Percentiles rank a stretch among this genome's conserved stretches.
phyloP scores from a whole-genome alignment of 1,284 basidiomycete species.

The Ustilago cynodontis region DNA sequence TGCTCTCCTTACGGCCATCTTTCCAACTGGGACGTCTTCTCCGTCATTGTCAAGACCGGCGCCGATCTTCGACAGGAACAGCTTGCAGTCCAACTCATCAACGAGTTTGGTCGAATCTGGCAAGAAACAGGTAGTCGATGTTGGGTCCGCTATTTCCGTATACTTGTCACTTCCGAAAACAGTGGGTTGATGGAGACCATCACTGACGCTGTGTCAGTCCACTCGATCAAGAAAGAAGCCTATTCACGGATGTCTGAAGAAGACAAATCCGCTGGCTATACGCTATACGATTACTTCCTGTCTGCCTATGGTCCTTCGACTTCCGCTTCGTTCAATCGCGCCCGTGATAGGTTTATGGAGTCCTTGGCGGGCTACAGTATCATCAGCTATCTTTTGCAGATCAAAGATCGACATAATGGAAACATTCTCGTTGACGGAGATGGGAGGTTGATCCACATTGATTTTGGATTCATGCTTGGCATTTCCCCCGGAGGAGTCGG shows the following conservation, averaged over 20 bases:
- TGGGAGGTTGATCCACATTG: constrained; percentile 91
- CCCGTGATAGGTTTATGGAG: constrained; percentile 85
- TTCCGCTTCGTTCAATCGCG: constrained; percentile 71
- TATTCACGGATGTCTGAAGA: constrained; percentile 85
- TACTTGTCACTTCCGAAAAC: constrained; percentile 90
- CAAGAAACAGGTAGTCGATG: constrained; percentile 74
- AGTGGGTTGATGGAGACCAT: constrained; percentile 79
- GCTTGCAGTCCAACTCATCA: constrained; percentile 93
- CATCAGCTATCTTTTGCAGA: constrained; percentile 93
- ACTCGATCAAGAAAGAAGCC: constrained; percentile 99
- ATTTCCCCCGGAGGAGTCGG: constrained; percentile 92
- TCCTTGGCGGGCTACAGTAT: constrained; percentile 92
- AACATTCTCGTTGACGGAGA: constrained; percentile 96
- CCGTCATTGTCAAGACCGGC: constrained; percentile 98
- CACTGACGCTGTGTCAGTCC: constrained; percentile 95
- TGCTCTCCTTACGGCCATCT: constrained; percentile 95
- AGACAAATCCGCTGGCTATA: constrained; percentile 58
- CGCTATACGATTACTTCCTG: constrained; percentile 67
- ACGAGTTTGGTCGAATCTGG: constrained; percentile 93
- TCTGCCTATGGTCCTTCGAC: constrained; percentile 61
- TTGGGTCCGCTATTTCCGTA: constrained; percentile 75
- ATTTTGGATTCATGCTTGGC: constrained; percentile 95
- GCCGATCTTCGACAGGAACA: constrained; percentile 97
- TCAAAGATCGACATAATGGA: constrained; percentile 99
- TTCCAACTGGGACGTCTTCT: constrained; percentile 83